Conservation (phyloP, 2,329 filamentous ascomycete genomes). For the Fonsecaea monophora region DNA sequence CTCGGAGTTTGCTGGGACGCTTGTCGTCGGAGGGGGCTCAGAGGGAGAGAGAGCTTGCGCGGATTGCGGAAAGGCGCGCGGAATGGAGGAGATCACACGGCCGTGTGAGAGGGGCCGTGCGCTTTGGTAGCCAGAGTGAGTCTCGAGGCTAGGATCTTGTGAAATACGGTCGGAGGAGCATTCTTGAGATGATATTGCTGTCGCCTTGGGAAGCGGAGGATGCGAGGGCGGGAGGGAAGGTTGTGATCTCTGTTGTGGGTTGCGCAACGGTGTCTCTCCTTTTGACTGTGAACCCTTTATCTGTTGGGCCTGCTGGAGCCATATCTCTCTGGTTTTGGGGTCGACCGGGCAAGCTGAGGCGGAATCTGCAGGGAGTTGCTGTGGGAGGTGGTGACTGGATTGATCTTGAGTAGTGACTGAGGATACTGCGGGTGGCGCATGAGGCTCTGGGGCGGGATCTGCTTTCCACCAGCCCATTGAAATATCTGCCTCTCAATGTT, state of each 20-base stretch:
- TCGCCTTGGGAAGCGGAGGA: slow-evolving; percentile 41
- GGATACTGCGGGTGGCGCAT: slow-evolving; percentile 27
- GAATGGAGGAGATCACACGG: slow-evolving; percentile 81
- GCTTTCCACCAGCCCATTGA: slow-evolving; percentile 43
- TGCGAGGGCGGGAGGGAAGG: slow-evolving; percentile 40
- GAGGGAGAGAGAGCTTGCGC: slow-evolving; percentile 33
- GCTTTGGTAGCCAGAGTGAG: slow-evolving; percentile 37
- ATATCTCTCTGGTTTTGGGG: slow-evolving; percentile 84
- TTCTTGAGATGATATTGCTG: slow-evolving; percentile 29
- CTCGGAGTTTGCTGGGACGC: slow-evolving; percentile 73
- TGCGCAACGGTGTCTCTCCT: slow-evolving; percentile 45
- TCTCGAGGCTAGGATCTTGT: slow-evolving; percentile 21
- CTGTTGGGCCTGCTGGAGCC: slow-evolving; percentile 64
- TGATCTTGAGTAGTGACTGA: slow-evolving; percentile 28
- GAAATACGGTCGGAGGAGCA: slow-evolving; percentile 41
- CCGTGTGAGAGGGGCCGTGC: slow-evolving; percentile 64
- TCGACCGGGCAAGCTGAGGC: slow-evolving; percentile 79
- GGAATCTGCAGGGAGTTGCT: slow-evolving; percentile 44
- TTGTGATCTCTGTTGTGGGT: slow-evolving; percentile 36
- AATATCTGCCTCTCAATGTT: background rate
- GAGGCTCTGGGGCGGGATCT: slow-evolving; percentile 34
- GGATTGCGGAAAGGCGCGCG: slow-evolving; percentile 59
- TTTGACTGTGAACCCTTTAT: slow-evolving; percentile 64
- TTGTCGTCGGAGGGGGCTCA: slow-evolving; percentile 41
- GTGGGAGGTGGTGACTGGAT: slow-evolving; percentile 40